Evolutionary conservation across 306 rosid species (phyloP).

Genomic region (Calophaca sinica): DNA sequence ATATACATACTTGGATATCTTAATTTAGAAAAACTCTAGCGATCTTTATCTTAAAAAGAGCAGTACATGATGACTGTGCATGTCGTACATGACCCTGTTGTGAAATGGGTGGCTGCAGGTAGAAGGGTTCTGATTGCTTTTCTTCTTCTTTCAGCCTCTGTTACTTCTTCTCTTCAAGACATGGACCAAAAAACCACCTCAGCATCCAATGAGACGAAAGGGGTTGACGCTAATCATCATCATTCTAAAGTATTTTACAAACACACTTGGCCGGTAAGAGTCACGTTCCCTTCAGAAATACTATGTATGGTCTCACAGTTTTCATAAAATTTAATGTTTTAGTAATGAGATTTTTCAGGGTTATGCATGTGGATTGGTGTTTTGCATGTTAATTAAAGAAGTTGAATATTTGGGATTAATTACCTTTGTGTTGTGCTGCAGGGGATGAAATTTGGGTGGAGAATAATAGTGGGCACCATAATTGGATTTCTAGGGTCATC

Average conservation of each 20-base stretch:
- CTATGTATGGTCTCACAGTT: background rate
- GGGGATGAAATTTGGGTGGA: constrained; percentile 82
- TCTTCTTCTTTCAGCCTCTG: constrained; percentile 50
- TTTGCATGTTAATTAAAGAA: background rate
- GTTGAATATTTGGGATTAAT: background rate
- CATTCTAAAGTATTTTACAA: constrained; percentile 55
- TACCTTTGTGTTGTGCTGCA: constrained; percentile 34
- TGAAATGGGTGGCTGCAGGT: constrained; percentile 47
- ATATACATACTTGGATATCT: too few species aligned
- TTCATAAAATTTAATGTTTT: background rate
- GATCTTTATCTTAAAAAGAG: background rate
- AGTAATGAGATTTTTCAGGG: background rate
- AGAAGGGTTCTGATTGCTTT: constrained; percentile 50
- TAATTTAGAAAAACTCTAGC: background rate
- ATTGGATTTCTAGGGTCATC: constrained; percentile 82
- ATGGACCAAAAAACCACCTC: constrained; percentile 47
- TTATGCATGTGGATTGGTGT: background rate
- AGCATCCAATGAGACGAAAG: constrained; percentile 32
- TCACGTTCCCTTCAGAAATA: background rate
- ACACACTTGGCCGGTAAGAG: constrained; percentile 85
- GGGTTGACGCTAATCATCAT: background rate
- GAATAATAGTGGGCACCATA: constrained; percentile 64
- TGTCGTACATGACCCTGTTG: constrained; percentile 30
- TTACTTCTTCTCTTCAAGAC: constrained; percentile 52
- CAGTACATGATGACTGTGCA: constrained; percentile 27